These are phyloP conservation scores for Beauveria australis DNA, from an alignment of 2,329 filamentous ascomycete species.

Conservation along the genomic window DNA sequence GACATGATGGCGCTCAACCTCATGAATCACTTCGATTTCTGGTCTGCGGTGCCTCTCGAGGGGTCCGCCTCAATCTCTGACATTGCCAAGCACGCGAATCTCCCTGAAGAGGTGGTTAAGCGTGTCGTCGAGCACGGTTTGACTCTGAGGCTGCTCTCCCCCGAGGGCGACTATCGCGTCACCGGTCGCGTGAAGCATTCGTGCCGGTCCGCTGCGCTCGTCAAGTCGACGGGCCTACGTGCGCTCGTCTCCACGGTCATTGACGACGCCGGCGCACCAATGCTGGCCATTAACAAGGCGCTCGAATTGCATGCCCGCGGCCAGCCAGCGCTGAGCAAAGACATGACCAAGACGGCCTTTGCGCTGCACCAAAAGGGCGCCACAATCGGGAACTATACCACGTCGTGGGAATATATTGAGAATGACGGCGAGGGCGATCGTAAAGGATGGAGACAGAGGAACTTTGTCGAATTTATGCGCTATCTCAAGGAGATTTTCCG, in stretches of 20 bases:
- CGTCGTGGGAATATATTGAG: constrained; percentile 32
- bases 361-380: constrained; percentile 26
- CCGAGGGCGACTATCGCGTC: constrained; percentile 13
- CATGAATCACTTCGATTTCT: constrained; percentile 45
- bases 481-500: constrained; percentile 32
- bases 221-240: constrained; percentile 23
- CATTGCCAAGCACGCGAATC: constrained; percentile 28
- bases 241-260: constrained; percentile 29
- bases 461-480: constrained; percentile 32
- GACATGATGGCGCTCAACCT: constrained; percentile 37
- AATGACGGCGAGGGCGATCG: constrained; percentile 31
- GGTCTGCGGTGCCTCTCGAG: constrained; percentile 39
- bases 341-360: constrained; percentile 29
- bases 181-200: constrained; percentile 26
- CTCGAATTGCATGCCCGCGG: constrained; percentile 25
- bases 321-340: constrained; percentile 22
- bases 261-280: constrained; percentile 29
- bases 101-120: constrained; percentile 30
- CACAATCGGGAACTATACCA: constrained; percentile 22
- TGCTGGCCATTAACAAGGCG: constrained; percentile 26
- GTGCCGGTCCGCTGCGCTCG: constrained; percentile 30
- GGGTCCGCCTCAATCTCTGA: constrained; percentile 35
- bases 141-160: constrained; percentile 30
- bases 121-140: constrained; percentile 31
- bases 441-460: constrained; percentile 30